phyloP scores from a whole-genome alignment of 441 rosid genomes.

The Populus trichocarpa region DNA sequence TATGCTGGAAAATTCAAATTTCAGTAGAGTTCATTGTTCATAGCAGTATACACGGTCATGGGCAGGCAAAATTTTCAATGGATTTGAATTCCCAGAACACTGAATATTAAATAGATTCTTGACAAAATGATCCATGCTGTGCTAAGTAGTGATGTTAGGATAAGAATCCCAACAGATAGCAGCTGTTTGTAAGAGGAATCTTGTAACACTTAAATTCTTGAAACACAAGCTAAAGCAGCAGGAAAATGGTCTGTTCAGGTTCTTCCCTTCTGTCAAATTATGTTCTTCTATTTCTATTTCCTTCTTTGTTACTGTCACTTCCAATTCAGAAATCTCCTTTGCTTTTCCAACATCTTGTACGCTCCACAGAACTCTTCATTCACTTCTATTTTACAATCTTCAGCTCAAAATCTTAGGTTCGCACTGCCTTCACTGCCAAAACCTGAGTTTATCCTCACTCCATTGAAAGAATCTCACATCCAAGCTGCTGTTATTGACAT shows the following conservation, averaged over 20 bases:
- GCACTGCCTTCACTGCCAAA: constrained; percentile 33
- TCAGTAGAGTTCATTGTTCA: too few species aligned
- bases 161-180: neutral
- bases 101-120: too few species aligned
- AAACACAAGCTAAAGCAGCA: neutral
- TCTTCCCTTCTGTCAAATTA: constrained; percentile 7
- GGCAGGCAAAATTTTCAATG: too few species aligned
- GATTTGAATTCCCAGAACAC: too few species aligned
- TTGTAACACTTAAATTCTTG: neutral
- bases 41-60: too few species aligned
- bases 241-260: neutral
- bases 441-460: constrained; percentile 47
- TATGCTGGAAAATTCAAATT: too few species aligned
- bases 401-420: constrained; percentile 53
- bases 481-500: constrained; percentile 50
- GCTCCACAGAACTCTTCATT: constrained; percentile 22
- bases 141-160: neutral
- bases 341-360: constrained; percentile 26
- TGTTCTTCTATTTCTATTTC: neutral
- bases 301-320: too few species aligned
- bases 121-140: neutral
- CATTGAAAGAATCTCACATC: constrained; percentile 37
- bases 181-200: neutral
- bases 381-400: constrained; percentile 35
- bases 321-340: neutral